These are phyloP conservation scores for Penicillium psychrofluorescens DNA, from an alignment of 495 filamentous ascomycete species.

Conservation along the genomic window DNA sequence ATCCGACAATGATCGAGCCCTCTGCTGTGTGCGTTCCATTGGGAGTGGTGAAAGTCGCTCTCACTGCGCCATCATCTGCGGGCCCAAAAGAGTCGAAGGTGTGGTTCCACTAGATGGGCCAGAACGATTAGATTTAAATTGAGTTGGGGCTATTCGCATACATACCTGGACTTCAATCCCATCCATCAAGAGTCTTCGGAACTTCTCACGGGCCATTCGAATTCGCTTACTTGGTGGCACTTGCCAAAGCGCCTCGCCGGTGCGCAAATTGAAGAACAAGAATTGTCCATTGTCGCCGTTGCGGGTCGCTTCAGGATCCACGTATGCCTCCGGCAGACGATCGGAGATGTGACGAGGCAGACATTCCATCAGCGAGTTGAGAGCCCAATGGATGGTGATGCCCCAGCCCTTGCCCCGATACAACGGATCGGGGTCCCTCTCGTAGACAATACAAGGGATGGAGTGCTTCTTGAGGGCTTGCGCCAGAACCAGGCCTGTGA, in stretches of 20 bases:
- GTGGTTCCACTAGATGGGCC: conserved; percentile 35
- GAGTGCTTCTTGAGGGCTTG: conserved; percentile 9
- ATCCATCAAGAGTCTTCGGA: conserved; percentile 39
- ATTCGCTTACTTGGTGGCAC: conserved; percentile 43
- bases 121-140: background rate
- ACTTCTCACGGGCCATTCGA: conserved; percentile 40
- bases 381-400: conserved; percentile 1
- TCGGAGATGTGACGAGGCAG: conserved; percentile 41
- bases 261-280: conserved; percentile 46
- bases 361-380: conserved; percentile 19
- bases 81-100: conserved; percentile 28
- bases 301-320: conserved; percentile 35
- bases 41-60: too few relatives aligned
- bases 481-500: conserved; percentile 15
- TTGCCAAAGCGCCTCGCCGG: conserved; percentile 34
- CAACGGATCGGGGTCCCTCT: conserved; percentile 7
- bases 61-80: conserved; percentile 20
- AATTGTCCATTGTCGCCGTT: conserved; percentile 45
- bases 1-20: conserved; percentile 39
- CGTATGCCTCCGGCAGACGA: conserved; percentile 42
- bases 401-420: background rate
- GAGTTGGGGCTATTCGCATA: background rate
- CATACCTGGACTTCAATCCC: conserved; percentile 40
- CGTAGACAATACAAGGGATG: conserved; percentile 15
- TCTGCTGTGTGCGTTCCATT: too few relatives aligned